A percentile compares a stretch with the other conserved stretches of the same genome.
Conservation (phyloP, 73 alveolate genomes). For the Strombidium stylifer region DNA sequence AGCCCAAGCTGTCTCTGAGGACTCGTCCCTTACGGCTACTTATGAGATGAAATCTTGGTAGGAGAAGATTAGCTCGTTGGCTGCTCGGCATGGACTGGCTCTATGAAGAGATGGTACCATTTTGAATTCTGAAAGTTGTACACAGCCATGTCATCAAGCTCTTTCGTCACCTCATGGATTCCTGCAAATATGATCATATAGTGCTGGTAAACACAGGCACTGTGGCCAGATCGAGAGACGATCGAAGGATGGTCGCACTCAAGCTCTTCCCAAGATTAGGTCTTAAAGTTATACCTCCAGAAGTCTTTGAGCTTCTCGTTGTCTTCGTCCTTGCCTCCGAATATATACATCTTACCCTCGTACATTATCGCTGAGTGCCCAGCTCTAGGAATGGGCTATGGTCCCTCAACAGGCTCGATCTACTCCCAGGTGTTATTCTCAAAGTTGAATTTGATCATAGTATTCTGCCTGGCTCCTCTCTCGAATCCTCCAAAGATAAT, state of each 20-base stretch:
- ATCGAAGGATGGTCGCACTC: not conserved
- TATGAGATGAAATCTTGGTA: not conserved
- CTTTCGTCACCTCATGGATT: constrained; percentile 67
- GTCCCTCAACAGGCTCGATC: not conserved
- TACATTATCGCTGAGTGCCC: constrained; percentile 27
- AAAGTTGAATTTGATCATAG: constrained; percentile 18
- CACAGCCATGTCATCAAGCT: constrained; percentile 47
- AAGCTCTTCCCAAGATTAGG: constrained; percentile 32
- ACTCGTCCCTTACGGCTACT: not conserved
- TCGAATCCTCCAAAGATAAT: constrained; percentile 69
- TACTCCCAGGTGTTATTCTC: constrained; percentile 44
- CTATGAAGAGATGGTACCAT: constrained; percentile 41
- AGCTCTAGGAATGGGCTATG: constrained; percentile 50
- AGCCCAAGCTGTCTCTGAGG: not conserved
- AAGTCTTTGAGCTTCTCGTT: constrained; percentile 52
- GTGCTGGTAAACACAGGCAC: constrained; percentile 40
- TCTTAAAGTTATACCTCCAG: constrained; percentile 37
- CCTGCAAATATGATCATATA: constrained; percentile 70
- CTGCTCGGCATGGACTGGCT: not conserved
- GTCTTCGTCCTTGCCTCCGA: constrained; percentile 64
- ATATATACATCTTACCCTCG: constrained; percentile 14
- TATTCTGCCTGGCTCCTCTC: constrained; percentile 37
- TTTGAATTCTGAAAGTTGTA: constrained; percentile 19
- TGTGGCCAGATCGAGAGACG: constrained; percentile 61
- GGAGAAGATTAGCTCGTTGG: not conserved